These are phyloP conservation scores for Pseudocercospora vitis DNA, from an alignment of 2,329 filamentous ascomycete genomes.

Conservation along the genomic window DNA sequence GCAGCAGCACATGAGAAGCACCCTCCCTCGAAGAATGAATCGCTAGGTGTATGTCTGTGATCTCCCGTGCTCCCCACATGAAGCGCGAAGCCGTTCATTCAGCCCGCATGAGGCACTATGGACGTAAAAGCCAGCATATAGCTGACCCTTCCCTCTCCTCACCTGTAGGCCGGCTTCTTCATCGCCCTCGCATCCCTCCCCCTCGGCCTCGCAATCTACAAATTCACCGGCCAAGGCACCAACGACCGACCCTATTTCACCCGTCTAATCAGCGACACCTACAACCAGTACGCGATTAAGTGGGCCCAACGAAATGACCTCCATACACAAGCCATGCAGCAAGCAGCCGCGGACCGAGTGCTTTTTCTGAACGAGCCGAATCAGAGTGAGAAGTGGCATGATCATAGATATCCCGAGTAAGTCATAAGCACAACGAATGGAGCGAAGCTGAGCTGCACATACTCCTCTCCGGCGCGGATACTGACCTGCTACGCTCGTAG, in stretches of 20 bases:
- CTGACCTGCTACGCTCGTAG: conserved; percentile 1
- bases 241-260: conserved; percentile 48
- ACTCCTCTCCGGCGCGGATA: too few species aligned
- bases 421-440: conserved; percentile 36
- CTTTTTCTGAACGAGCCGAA: conserved; percentile 55
- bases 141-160: conserved; percentile 23
- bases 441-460: not conserved
- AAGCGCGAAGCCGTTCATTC: not conserved
- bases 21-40: conserved; percentile 46
- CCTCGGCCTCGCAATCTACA: conserved; percentile 47
- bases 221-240: conserved; percentile 43
- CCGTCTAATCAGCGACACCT: conserved; percentile 58
- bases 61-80: not conserved
- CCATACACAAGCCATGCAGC: conserved; percentile 61
- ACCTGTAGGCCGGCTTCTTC: conserved; percentile 54
- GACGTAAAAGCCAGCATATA: too few species aligned
- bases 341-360: conserved; percentile 62
- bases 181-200: conserved; percentile 49
- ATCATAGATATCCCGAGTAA: conserved; percentile 65
- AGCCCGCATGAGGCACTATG: too few species aligned
- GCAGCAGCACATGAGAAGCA: conserved; percentile 37
- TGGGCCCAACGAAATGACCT: conserved; percentile 59
- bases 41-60: conserved; percentile 51
- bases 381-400: conserved; percentile 47
- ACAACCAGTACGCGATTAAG: conserved; percentile 53